Evolutionary conservation across 2,329 filamentous ascomycete genomes (phyloP), one percentile per base, ranked within the genome.

Genomic region (Grosmannia penicillata): DNA sequence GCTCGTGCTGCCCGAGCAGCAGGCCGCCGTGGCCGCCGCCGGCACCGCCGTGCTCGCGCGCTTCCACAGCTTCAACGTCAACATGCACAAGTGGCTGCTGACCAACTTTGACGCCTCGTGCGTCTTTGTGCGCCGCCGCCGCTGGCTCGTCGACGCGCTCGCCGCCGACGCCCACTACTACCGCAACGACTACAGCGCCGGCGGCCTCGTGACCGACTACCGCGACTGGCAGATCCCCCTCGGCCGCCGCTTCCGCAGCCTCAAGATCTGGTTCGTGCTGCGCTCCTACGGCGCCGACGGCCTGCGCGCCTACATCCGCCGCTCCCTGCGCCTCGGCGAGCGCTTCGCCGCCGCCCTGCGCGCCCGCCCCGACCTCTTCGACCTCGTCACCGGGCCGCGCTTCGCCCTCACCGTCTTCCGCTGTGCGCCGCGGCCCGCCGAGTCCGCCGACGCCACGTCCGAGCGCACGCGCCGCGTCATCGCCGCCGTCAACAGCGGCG

Each of bases 191-290:
- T 85, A 78, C 61, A 82, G 80, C 4, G 84, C 91, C 49, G 73
- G 70, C 27, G 86, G 85, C 0, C 69, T 89, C 2, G 89, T 95
- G 1, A 94, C 85, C 19, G 89, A 96, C 59, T 95, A 94, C 63
- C 75, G 89, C 33, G 87, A 96, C 65, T 96, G 89, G 89, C 86
- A 94, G 61, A 93, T 96, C 51, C 86, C 89, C 0, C 75, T 96
- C 0, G 89, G 89, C 8, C 70, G 89, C 3, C 70, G 89, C 14
- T 96, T 96, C 69, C 72, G 89, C 43, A 76, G 80, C 3, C 61
- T 96, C 41, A 96, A 96, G 63, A 78, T 94, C 45, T 96, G 89
- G 89, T 95, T 95, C 54, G 86, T 96, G 8, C 63, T 95, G 50
- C 70, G 89, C 32, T 78, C 72, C 31, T 94, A 86, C 53, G 89